Evolutionary conservation across 164 flowering plant genomes (phyloP), one percentile per base, ranked within the genome.

Genomic region (Buxus sempervirens): DNA sequence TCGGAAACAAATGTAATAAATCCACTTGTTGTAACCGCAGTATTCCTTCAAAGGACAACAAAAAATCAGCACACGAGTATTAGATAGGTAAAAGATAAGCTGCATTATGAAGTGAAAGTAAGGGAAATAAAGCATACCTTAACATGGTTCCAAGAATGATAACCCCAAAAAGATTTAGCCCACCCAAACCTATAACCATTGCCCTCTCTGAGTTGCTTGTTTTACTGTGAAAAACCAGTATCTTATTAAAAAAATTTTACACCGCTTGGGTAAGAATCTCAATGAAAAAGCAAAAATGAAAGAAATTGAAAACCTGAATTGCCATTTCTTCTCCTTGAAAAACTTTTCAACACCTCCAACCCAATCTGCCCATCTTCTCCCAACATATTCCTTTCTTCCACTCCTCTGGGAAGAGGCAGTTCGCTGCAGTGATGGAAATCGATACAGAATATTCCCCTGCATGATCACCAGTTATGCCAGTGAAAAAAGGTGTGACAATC

Each of bases 141-240:
- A 96, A 75, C 96, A 96, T 81, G 77, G 90, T 70, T 70, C 87
- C 85, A 53, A 96, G 97, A 77, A 90, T 66, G 65, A 96, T 72
- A 65, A 96, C 96, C 15, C 99, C 99, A 77, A 88, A 86, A 28
- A 96, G 81, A 80, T 96, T 96, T 60, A 96, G 79, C 41, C 79
- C 98, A 64, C 99, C 99, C 82, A 96, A 76, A 58, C 97, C 99
- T 71, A 86, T 72, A 49, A 83, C 97, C 97, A 93, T 73, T 58
- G 95, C 98, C 78, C 79, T 89, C 80, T 96, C 93, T 41, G 95
- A 77, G 20, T 58, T 66, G 71, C 79, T 78, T 65, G 88, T 78
- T 75, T 95, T 95, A 78, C 99, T 95, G 93, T 75, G n/a, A n/a
- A 80, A 71, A 65, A 38, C 54, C 69, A 63, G 51, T 26, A 28